A percentile compares a stretch with the other conserved stretches of the same genome.
These are phyloP conservation scores for Arthrocladium fulminans DNA, from an alignment of 2,329 filamentous ascomycete species.

Conservation along the genomic window DNA sequence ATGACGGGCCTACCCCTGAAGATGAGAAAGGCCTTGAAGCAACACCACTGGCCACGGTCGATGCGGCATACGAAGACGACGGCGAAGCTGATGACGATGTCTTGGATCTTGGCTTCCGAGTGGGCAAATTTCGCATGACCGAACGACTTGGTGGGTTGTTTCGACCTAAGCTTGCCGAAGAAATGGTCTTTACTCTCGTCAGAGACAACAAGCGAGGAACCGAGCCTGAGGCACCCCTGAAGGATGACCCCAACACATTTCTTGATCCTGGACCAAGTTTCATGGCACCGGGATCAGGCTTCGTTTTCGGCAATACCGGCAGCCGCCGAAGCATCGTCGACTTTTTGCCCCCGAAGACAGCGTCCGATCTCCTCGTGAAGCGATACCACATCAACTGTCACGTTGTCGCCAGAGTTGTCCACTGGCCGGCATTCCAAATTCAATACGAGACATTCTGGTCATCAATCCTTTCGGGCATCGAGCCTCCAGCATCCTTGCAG, in stretches of 20 bases:
- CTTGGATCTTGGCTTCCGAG: slow-evolving; percentile 61
- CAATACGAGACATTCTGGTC: slow-evolving; percentile 60
- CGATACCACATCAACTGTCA: slow-evolving; percentile 64
- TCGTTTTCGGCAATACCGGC: slow-evolving; percentile 53
- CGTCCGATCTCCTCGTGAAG: slow-evolving; percentile 53
- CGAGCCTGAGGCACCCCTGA: slow-evolving; percentile 13
- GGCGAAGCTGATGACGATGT: slow-evolving; percentile 54
- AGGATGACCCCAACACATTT: slow-evolving; percentile 34
- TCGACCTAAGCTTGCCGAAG: slow-evolving; percentile 60
- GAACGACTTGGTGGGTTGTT: slow-evolving; percentile 66
- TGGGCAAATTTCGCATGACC: slow-evolving; percentile 57
- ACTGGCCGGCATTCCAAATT: slow-evolving; percentile 57
- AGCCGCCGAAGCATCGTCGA: slow-evolving; percentile 46
- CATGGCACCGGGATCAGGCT: slow-evolving; percentile 57
- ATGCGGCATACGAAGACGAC: slow-evolving; percentile 61
- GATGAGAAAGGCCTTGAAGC: slow-evolving; percentile 54
- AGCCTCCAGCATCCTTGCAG: slow-evolving; percentile 57
- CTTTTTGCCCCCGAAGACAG: slow-evolving; percentile 50
- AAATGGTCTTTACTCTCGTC: slow-evolving; percentile 41
- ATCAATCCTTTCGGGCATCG: slow-evolving; percentile 48
- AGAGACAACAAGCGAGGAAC: slow-evolving; percentile 11
- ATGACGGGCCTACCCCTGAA: slow-evolving; percentile 35
- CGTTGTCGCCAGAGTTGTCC: slow-evolving; percentile 57
- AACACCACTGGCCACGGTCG: slow-evolving; percentile 53
- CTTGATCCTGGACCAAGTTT: slow-evolving; percentile 58